Evolutionary conservation across 2,329 filamentous ascomycete genomes (phyloP), one percentile per base, ranked within the genome.

Genomic region (Neoascochyta sp.): DNA sequence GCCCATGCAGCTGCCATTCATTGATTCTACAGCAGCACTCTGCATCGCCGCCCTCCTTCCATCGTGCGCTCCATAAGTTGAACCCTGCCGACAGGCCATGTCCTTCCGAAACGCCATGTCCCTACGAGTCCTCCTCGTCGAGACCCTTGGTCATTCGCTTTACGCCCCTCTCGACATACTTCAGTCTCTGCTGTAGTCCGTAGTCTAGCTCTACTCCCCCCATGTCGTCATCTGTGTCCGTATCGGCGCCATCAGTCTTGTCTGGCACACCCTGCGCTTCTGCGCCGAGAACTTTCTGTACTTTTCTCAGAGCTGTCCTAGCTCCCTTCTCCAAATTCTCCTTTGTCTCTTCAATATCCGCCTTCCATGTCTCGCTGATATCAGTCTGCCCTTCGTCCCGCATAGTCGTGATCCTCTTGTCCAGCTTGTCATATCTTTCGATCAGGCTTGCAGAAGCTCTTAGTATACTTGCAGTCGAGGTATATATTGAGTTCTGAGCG

Each of bases 101-200:
- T n/a, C n/a, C n/a, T n/a, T n/a, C n/a, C n/a, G n/a, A n/a, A n/a
- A n/a, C n/a, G n/a, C n/a, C n/a, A n/a, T n/a, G n/a, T n/a, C n/a
- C n/a, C 33, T n/a, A 11, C 7, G 17, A 23, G n/a, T 33, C 22
- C 22, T 27, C 24, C 18, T 40, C 34, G n/a, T 45, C 34, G 9
- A 64, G 26, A 4, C 49, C 42, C 32, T 57, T 61, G 9, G 47
- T 49, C 52, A 62, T 54, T 23, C 54, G 50, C 43, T 45, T 56
- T 9, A 62, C 45, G 4, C 55, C 56, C 21, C 52, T 52, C 44
- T 62, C 53, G 6, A 41, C 47, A 41, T 54, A 60, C 9, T 33
- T 29, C 21, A 60, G 29, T 15, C 49, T 44, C 25, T 44, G 41
- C 7, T 36, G 30, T 14, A 60, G 21, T 26, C 48, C 54, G 26